Base-by-base conservation (phyloP, 1,139 yeast genomes). In the Lodderomyces pseudojiufengensis region DNA sequence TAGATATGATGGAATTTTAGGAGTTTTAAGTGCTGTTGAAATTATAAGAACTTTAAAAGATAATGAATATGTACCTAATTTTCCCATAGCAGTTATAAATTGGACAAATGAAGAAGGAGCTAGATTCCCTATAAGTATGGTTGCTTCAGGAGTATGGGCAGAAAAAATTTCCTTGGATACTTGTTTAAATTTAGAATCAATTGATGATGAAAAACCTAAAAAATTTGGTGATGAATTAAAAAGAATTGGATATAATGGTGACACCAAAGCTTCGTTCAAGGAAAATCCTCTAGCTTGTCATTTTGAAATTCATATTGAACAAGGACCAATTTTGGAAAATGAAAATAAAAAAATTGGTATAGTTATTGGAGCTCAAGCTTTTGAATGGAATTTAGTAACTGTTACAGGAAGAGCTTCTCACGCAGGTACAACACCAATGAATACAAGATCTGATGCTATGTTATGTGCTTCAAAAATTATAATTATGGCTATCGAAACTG, bases 91-190 rank as follows among this genome's bases (percentile, higher is more conserved):
- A 4, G 68, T 78, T 7, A 67, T 81, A 31, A 67, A 77, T 51
- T 82, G 90, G 90, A 78, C 82, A 49, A 82, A 82, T 50, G 90
- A 82, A 53, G 90, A 82, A 61, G 90, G 90, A 31, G 87, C 88
- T 1, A 59, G 90, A 35, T 82, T 81, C 51, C 84, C 88, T 5
- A 66, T 73, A 57, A 70, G 82, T 29, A 70, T 78, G 56, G 77
- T 80, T 71, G 73, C 83, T 0, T 74, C 82, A 8, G 71, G 79
- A 9, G 85, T 80, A 2, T 82, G 85, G 84, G 76, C 84, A 1
- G 83, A 73, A 6, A 52, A 61, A 14, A 53, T 65, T 28, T 48
- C 66, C 2, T 58, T 70, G 40, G 73, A 79, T 37, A 69, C 67
- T 3, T 73, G 75, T 5, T 76, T 78, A 44, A 53, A 56, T 2